These are phyloP conservation scores for Barnettozyma populi DNA, from an alignment of 805 yeast genomes.

Conservation along the genomic window DNA sequence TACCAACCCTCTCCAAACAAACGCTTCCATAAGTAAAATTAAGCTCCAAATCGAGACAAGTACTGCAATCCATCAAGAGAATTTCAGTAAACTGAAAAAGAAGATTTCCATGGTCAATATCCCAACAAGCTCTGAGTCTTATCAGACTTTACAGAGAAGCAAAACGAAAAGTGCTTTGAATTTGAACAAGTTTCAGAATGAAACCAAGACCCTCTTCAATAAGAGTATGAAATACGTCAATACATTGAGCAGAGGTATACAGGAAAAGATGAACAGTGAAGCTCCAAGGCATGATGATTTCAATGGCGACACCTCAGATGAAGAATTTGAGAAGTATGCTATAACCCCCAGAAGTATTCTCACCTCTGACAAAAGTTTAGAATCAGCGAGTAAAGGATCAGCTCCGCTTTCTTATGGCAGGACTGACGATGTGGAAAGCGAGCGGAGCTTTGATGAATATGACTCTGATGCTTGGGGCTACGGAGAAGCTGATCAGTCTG, in stretches of 20 bases:
- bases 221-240: slow-evolving; percentile 19
- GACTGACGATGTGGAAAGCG: slow-evolving; percentile 14
- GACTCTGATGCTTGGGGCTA: slow-evolving; percentile 23
- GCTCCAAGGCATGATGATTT: slow-evolving; percentile 19
- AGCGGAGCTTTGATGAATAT: slow-evolving; percentile 13
- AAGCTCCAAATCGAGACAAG: slow-evolving; percentile 9
- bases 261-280: slow-evolving; percentile 22
- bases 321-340: slow-evolving; percentile 1
- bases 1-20: slow-evolving; percentile 3
- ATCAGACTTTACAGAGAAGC: slow-evolving; percentile 3
- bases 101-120: slow-evolving; percentile 20
- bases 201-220: slow-evolving; percentile 18
- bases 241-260: slow-evolving; percentile 27
- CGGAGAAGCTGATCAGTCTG: slow-evolving; percentile 25
- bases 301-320: slow-evolving; percentile 7
- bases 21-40: slow-evolving; percentile 13
- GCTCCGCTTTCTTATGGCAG: neutral
- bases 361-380: neutral
- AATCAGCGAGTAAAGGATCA: neutral
- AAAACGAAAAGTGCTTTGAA: slow-evolving; percentile 1
- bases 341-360: slow-evolving; percentile 1
- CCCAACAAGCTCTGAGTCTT: slow-evolving; percentile 6
- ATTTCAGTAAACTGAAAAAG: slow-evolving; percentile 18
- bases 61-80: slow-evolving; percentile 10
- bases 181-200: slow-evolving; percentile 19